A percentile compares a stretch with the other conserved stretches of the same genome.
phyloP scores from a whole-genome alignment of 805 yeast genomes.

The Cyberlindnera nakhonratchasimensis region DNA sequence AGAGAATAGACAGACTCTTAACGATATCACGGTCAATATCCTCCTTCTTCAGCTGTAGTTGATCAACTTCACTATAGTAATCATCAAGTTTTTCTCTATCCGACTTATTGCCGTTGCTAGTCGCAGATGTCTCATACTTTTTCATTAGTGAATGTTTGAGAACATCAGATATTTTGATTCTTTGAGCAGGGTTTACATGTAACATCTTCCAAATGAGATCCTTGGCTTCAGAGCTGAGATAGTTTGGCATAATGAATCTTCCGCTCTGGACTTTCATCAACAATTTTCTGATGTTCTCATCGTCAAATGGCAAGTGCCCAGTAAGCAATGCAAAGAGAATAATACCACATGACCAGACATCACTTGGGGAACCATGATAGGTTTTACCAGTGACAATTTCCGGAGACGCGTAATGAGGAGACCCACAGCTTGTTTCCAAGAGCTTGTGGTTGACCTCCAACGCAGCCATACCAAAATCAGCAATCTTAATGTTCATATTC shows the following conservation, averaged over 20 bases:
- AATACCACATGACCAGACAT: constrained; percentile 98
- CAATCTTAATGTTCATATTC: constrained; percentile 86
- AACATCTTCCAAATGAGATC: constrained; percentile 82
- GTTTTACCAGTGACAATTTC: constrained; percentile 94
- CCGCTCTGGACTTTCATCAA: constrained; percentile 91
- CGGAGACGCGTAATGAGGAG: constrained; percentile 98
- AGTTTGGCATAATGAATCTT: constrained; percentile 74
- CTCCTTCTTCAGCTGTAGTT: constrained; percentile 34
- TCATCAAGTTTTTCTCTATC: constrained; percentile 31
- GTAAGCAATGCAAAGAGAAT: constrained; percentile 90
- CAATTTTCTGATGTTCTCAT: constrained; percentile 85
- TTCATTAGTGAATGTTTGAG: constrained; percentile 75
- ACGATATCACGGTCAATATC: constrained; percentile 68
- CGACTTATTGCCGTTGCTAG: constrained; percentile 29
- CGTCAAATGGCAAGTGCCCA: constrained; percentile 95
- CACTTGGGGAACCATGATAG: constrained; percentile 96
- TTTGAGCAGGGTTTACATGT: constrained; percentile 71
- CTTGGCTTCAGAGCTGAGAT: constrained; percentile 77
- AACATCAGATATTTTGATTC: constrained; percentile 78
- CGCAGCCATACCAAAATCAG: constrained; percentile 99
- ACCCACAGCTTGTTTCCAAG: constrained; percentile 94
- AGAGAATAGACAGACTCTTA: constrained; percentile 70
- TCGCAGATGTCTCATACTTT: constrained; percentile 55
- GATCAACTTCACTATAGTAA: constrained; percentile 38
- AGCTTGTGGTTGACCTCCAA: constrained; percentile 77